Conservation (phyloP, 1,284 basidiomycete species). For the Farysia itapuensis region DNA sequence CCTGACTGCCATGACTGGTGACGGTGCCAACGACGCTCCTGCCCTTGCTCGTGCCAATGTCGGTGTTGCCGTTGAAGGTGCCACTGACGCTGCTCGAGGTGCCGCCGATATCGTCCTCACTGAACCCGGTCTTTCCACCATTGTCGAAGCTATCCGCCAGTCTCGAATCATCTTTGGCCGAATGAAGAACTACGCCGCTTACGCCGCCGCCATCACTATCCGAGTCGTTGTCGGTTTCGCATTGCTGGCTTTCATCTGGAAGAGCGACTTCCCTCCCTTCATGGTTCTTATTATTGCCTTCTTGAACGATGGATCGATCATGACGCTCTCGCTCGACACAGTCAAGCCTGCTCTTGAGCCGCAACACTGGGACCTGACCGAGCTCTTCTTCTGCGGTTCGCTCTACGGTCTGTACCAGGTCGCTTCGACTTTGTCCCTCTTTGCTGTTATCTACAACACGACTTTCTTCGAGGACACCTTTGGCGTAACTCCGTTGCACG, state of each 20-base stretch:
- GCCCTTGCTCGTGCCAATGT: slow-evolving; percentile 80
- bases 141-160: slow-evolving; percentile 91
- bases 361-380: slow-evolving; percentile 91
- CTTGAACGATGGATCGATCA: slow-evolving; percentile 94
- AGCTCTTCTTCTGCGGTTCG: slow-evolving; percentile 93
- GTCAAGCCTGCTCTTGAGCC: slow-evolving; percentile 82
- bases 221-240: slow-evolving; percentile 98
- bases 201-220: slow-evolving; percentile 92
- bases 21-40: slow-evolving; percentile 94
- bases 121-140: slow-evolving; percentile 92
- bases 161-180: slow-evolving; percentile 96
- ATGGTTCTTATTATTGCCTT: slow-evolving; percentile 98
- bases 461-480: slow-evolving; percentile 87
- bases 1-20: slow-evolving; percentile 71
- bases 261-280: slow-evolving; percentile 98
- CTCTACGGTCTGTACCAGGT: slow-evolving; percentile 94
- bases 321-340: slow-evolving; percentile 96
- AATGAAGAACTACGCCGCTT: slow-evolving; percentile 85
- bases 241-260: slow-evolving; percentile 90
- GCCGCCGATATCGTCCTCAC: slow-evolving; percentile 93
- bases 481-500: slow-evolving; percentile 66
- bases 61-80: slow-evolving; percentile 93
- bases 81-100: slow-evolving; percentile 90
- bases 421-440: slow-evolving; percentile 73
- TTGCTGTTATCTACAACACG: slow-evolving; percentile 79